Conservation (phyloP, 139 green algal species). For the Tetratostichococcus sp. region DNA sequence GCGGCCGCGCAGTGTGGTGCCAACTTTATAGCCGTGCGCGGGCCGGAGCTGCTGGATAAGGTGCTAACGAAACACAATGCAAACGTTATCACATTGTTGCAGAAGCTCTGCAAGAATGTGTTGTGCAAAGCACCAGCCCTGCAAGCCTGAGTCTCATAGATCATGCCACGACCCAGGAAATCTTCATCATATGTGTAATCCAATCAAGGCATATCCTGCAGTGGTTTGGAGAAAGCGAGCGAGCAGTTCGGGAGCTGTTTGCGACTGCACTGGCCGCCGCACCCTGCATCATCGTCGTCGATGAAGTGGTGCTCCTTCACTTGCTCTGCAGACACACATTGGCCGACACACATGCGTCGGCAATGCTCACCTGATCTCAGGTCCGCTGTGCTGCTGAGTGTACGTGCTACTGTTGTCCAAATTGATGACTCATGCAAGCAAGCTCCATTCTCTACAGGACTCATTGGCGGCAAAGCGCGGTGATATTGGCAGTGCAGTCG, state of each 20-base stretch:
- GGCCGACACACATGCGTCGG: too few relatives aligned
- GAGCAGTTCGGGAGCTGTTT: constrained; percentile 39
- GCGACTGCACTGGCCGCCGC: constrained; percentile 20
- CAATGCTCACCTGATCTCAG: too few relatives aligned
- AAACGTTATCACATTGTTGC: too few relatives aligned
- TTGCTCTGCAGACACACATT: too few relatives aligned
- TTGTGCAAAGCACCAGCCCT: too few relatives aligned
- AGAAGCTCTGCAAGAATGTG: too few relatives aligned
- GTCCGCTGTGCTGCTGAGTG: too few relatives aligned
- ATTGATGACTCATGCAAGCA: too few relatives aligned
- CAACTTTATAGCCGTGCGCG: constrained; percentile 42
- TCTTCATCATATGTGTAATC: too few relatives aligned
- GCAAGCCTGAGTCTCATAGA: too few relatives aligned
- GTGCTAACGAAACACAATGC: not conserved
- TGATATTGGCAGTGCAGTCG: not conserved
- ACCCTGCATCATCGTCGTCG: constrained; percentile 74
- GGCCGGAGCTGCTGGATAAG: constrained; percentile 46
- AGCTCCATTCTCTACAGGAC: not conserved
- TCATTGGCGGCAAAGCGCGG: not conserved
- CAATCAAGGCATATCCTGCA: not conserved
- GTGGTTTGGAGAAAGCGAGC: constrained; percentile 48
- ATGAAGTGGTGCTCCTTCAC: constrained; percentile 47
- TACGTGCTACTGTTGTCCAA: too few relatives aligned
- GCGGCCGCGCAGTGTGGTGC: constrained; percentile 33
- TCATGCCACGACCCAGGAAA: too few relatives aligned